Percentiles rank a stretch among this genome's conserved stretches.
These are phyloP conservation scores for Pseudogymnoascus sp. DNA, from an alignment of 2,329 filamentous ascomycete genomes.

Conservation along the genomic window DNA sequence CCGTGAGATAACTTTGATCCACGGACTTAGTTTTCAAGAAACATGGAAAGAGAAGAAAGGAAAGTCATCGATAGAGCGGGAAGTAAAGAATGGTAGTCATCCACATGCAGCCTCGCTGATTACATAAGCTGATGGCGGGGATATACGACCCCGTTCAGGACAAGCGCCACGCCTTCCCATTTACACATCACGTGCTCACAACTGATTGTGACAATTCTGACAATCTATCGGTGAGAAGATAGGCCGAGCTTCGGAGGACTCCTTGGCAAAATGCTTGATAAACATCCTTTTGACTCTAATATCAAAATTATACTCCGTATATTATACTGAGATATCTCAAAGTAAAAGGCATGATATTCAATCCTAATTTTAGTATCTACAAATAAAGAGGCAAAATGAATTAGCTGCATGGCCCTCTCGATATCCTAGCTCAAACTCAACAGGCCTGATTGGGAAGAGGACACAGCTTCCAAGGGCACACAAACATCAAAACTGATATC, in stretches of 20 bases:
- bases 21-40: not conserved
- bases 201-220: conserved; percentile 3
- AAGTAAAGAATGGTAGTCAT: not conserved
- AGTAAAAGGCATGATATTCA: not conserved
- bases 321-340: not conserved
- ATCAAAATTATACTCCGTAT: not conserved
- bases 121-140: not conserved
- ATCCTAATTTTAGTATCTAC: not conserved
- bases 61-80: not conserved
- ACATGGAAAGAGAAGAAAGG: not conserved
- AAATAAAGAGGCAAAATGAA: not conserved
- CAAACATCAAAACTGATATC: not conserved
- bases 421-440: not conserved
- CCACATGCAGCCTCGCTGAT: not conserved
- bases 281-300: not conserved
- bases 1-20: not conserved
- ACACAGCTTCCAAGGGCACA: not conserved
- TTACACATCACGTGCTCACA: conserved; percentile 1
- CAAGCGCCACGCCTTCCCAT: conserved; percentile 6
- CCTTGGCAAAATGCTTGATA: conserved; percentile 4
- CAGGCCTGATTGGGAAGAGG: not conserved
- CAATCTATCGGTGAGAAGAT: not conserved
- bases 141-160: not conserved
- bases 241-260: not conserved
- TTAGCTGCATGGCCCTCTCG: not conserved